Evolutionary conservation across 768 basidiomycete genomes (phyloP), one percentile per base, ranked within the genome.

Genomic region (Phlebiopsis flavidoalba): DNA sequence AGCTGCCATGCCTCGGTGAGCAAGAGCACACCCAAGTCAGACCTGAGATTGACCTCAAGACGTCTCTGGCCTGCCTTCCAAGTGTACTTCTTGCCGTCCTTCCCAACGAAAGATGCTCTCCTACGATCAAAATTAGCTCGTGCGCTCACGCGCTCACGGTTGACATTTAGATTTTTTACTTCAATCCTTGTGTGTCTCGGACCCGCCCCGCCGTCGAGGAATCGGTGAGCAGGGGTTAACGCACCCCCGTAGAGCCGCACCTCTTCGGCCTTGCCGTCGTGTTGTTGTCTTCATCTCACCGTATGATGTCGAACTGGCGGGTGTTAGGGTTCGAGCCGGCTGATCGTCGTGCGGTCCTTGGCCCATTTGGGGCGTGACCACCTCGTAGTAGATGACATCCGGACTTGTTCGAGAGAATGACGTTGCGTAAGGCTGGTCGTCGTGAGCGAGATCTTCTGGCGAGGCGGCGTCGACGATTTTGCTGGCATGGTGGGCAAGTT

Each of bases 301-400:
- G 33, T n/a, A 73, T 67, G 59, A 69, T 57, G 33, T 72, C 66
- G 59, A 73, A 76, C 63, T 57, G 63, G 33, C 66, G 63, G 24
- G 67, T 71, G 46, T 67, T 68, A 5, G 66, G 52, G 63, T 77
- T n/a, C 71, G 22, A 76, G 69, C 53, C 72, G 67, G 46, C 65
- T 65, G 46, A 78, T 64, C 55, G 67, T 73, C 63, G 78, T 79
- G 63, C 64, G 43, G 48, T 69, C 62, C 7, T 69, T 65, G 53
- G 73, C 73, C 76, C 76, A 75, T 46, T 70, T 67, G 17, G 74
- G n/a, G 76, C 35, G 76, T 79, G 40, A 72, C 68, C 58, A 78
- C 64, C 58, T 78, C 78, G 60, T 74, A 79, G 70, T 74, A 76
- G 57, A 75, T 67, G 61, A 66, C 66, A 63, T 79, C 77, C 59